Conservation (phyloP, 2,329 filamentous ascomycete genomes). For the Pseudocercospora musae region DNA sequence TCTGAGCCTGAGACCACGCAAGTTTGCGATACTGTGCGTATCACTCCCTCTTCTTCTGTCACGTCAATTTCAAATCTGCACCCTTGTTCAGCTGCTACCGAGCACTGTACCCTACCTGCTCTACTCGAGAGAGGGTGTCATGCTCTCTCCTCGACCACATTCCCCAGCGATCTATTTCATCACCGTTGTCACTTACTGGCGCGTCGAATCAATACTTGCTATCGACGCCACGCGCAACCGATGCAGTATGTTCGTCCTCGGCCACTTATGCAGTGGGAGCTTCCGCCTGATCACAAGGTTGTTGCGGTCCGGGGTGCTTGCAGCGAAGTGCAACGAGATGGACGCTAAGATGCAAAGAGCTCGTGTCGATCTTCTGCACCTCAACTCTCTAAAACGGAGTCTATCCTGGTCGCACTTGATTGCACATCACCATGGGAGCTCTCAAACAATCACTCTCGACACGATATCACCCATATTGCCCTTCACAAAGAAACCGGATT, state of each 20-base stretch:
- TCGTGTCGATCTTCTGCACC: slow-evolving; percentile 24
- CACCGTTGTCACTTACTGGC: slow-evolving; percentile 14
- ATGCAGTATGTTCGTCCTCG: slow-evolving; percentile 22
- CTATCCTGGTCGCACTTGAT: slow-evolving; percentile 8
- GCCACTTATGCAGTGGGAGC: slow-evolving; percentile 33
- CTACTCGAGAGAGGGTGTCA: slow-evolving; percentile 25
- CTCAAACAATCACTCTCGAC: slow-evolving; percentile 3
- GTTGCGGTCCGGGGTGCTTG: slow-evolving; percentile 26
- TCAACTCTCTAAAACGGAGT: slow-evolving; percentile 12
- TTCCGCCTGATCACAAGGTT: slow-evolving; percentile 35
- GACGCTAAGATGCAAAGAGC: slow-evolving; percentile 21
- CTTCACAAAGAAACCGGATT: slow-evolving; percentile 2
- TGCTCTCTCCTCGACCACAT: slow-evolving; percentile 20
- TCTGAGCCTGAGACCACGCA: slow-evolving; percentile 75
- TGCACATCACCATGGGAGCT: slow-evolving; percentile 2
- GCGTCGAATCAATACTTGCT: slow-evolving; percentile 17
- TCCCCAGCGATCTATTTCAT: slow-evolving; percentile 15
- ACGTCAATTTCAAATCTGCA: slow-evolving; percentile 10
- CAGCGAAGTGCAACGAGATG: slow-evolving; percentile 19
- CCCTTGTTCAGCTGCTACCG: slow-evolving; percentile 14
- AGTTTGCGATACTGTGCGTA: slow-evolving; percentile 96
- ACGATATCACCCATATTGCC: slow-evolving; percentile 3
- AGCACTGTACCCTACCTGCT: slow-evolving; percentile 12
- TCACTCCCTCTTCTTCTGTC: slow-evolving; percentile 13
- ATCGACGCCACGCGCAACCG: slow-evolving; percentile 28